These are phyloP conservation scores for Lactifluus echinatus DNA, from an alignment of 768 basidiomycete species.

Conservation along the genomic window DNA sequence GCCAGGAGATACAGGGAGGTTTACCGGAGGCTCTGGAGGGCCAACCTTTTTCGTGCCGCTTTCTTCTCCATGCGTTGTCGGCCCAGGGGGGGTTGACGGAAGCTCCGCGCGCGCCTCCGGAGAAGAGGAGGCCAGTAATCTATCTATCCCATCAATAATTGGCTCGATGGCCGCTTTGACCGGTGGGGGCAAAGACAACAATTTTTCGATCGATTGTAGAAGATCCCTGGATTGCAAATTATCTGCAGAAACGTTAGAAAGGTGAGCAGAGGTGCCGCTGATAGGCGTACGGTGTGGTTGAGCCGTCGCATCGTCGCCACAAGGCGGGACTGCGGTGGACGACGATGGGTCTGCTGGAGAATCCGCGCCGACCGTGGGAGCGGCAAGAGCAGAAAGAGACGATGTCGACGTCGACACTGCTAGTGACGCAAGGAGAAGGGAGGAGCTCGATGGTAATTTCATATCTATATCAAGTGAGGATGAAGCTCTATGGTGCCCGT, in stretches of 20 bases:
- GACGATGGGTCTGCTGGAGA: not conserved
- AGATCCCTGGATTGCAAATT: not conserved
- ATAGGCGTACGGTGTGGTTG: not conserved
- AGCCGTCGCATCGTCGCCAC: not conserved
- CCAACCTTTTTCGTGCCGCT: not conserved
- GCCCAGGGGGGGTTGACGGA: no score
- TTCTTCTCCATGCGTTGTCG: not conserved
- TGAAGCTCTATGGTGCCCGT: conserved; percentile 1
- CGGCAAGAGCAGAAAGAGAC: conserved; percentile 27
- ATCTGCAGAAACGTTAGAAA: conserved; percentile 2
- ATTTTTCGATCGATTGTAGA: not conserved
- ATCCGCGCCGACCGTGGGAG: conserved; percentile 20
- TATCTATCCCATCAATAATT: not conserved
- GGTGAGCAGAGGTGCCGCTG: no score
- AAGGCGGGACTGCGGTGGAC: conserved; percentile 2
- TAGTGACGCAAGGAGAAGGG: conserved; percentile 27
- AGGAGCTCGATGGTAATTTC: conserved; percentile 28
- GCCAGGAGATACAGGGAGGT: no score
- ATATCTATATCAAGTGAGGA: conserved; percentile 20
- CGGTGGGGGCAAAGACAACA: no score
- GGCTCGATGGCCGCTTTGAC: not conserved
- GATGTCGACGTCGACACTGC: conserved; percentile 25
- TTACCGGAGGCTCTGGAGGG: not conserved
- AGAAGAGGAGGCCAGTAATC: not conserved
- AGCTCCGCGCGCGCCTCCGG: not conserved